phyloP scores from a whole-genome alignment of 2,329 filamentous ascomycete species.

The Pseudovirgaria hyperparasitica region DNA sequence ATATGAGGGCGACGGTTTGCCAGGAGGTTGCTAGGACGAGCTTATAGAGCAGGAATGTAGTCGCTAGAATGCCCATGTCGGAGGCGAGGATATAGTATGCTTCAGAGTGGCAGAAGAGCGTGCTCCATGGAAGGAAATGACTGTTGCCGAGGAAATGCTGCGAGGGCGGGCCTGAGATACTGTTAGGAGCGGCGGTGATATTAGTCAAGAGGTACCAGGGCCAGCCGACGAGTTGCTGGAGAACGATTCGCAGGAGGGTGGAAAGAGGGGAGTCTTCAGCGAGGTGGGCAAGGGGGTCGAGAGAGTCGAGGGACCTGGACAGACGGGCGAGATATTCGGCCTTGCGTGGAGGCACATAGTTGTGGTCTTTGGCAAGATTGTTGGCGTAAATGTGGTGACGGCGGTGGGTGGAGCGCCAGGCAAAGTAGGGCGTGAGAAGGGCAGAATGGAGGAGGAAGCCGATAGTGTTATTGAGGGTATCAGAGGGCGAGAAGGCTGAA shows the following conservation, averaged over 20 bases:
- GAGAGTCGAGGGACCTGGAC: too few species aligned
- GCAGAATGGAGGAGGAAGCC: slow-evolving; percentile 55
- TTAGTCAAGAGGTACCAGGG: slow-evolving; percentile 50
- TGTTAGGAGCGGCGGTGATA: slow-evolving; percentile 10
- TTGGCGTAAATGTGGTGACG: slow-evolving; percentile 58
- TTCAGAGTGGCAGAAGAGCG: slow-evolving; percentile 48
- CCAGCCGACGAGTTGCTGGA: slow-evolving; percentile 52
- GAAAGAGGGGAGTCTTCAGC: slow-evolving; percentile 48
- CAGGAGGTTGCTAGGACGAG: slow-evolving; percentile 41
- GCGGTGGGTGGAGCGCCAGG: slow-evolving; percentile 58
- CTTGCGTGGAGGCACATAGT: slow-evolving; percentile 21
- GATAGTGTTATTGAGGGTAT: slow-evolving; percentile 44
- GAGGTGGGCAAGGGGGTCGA: slow-evolving; percentile 26
- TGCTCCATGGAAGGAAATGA: slow-evolving; percentile 50
- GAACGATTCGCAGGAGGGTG: slow-evolving; percentile 39
- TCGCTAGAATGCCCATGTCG: slow-evolving; percentile 48
- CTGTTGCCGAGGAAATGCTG: slow-evolving; percentile 6
- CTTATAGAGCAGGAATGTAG: slow-evolving; percentile 38
- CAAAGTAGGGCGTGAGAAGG: slow-evolving; percentile 58
- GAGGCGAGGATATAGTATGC: slow-evolving; percentile 43
- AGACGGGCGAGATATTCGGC: slow-evolving; percentile 7
- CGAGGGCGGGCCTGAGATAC: slow-evolving; percentile 6
- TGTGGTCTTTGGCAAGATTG: slow-evolving; percentile 52
- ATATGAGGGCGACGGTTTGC: slow-evolving; percentile 45
- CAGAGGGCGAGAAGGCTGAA: slow-evolving; percentile 49